phyloP scores from a whole-genome alignment of 345 rosid species.

The Boechera divaricarpa region DNA sequence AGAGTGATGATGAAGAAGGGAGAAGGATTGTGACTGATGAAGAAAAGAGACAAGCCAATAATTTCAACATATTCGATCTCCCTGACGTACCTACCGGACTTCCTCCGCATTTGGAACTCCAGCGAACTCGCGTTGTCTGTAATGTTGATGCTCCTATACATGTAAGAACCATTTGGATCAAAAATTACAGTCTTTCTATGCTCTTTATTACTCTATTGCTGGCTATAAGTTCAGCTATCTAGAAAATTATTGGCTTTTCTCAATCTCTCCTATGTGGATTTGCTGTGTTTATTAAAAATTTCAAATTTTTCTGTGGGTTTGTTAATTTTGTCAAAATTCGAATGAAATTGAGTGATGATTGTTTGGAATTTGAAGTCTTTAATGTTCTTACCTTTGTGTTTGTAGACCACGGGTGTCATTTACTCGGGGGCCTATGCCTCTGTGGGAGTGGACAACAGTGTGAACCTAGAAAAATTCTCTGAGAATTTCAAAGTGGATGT shows the following conservation, averaged over 20 bases:
- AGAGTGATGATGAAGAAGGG: neutral
- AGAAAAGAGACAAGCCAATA: constrained; percentile 34
- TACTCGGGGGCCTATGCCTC: constrained; percentile 93
- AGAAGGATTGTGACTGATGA: constrained; percentile 21
- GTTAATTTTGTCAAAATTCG: neutral
- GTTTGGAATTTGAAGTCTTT: constrained; percentile 2
- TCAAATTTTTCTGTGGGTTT: neutral
- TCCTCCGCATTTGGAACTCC: constrained; percentile 76
- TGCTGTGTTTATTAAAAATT: neutral
- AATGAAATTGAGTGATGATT: neutral
- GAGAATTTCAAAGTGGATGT: constrained; percentile 68
- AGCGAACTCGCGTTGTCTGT: constrained; percentile 74
- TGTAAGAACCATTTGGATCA: constrained; percentile 44
- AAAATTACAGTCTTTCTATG: neutral
- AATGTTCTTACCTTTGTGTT: constrained; percentile 2
- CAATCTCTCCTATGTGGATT: neutral
- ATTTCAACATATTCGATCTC: constrained; percentile 54
- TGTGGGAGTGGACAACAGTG: constrained; percentile 70
- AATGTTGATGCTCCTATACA: constrained; percentile 71
- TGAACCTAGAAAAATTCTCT: constrained; percentile 56
- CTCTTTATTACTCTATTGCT: neutral
- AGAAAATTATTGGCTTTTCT: constrained; percentile 3
- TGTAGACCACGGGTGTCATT: constrained; percentile 63
- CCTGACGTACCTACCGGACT: constrained; percentile 75
- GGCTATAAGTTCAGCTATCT: neutral